phyloP scores from a whole-genome alignment of 257 asterid species.

The Gentiana macrophylla region DNA sequence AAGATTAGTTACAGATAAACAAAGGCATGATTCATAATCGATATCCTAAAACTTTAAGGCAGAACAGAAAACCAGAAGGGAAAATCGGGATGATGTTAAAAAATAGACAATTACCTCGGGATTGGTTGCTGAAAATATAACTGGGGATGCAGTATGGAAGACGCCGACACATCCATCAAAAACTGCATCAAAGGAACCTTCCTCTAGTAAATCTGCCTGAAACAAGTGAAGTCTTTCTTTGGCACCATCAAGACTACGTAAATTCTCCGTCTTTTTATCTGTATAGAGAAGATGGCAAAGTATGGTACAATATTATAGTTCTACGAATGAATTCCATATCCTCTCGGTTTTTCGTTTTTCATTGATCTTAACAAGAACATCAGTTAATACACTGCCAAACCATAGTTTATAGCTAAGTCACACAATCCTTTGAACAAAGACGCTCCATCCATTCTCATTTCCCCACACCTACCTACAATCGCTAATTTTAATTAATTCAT shows the following conservation, averaged over 20 bases:
- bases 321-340: constrained; percentile 41
- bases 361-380: constrained; percentile 4
- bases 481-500: no score
- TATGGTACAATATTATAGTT: constrained; percentile 33
- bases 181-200: constrained; percentile 37
- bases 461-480: no score
- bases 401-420: background rate
- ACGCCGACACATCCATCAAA: constrained; percentile 49
- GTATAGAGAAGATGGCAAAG: constrained; percentile 6
- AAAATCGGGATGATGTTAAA: background rate
- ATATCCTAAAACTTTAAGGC: background rate
- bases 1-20: background rate
- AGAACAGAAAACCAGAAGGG: background rate
- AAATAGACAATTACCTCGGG: constrained; percentile 26
- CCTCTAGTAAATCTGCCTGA: constrained; percentile 5
- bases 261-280: constrained; percentile 17
- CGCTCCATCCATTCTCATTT: no score
- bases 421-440: no score
- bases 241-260: no score
- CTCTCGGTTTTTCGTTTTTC: constrained; percentile 33
- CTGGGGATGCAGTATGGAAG: constrained; percentile 42
- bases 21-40: background rate
- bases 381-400: background rate
- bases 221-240: no score
- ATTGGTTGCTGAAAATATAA: constrained; percentile 6